phyloP scores from a whole-genome alignment of 345 rosid genomes.

The Firmiana major region DNA sequence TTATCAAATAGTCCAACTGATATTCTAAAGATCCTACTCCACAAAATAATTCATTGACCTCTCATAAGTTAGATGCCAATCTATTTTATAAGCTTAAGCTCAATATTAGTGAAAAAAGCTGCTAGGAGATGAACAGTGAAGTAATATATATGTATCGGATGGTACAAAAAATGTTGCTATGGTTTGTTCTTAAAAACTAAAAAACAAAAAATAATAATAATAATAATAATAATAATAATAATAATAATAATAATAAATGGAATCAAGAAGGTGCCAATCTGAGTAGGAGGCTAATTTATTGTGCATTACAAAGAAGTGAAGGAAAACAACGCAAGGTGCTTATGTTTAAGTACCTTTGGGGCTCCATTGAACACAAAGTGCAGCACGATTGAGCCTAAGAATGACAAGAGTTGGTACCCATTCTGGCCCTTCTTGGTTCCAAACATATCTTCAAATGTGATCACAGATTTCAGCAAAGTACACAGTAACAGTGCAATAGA shows the following conservation, averaged over 20 bases:
- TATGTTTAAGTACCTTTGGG: constrained; percentile 59
- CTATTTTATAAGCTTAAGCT: constrained; percentile 5
- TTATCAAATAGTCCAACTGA: background rate
- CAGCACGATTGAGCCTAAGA: constrained; percentile 96
- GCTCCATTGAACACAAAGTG: constrained; percentile 95
- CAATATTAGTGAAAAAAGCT: background rate
- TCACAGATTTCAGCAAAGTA: constrained; percentile 11
- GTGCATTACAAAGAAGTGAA: constrained; percentile 5
- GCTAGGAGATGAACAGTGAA: background rate
- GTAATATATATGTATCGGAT: background rate
- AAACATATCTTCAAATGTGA: constrained; percentile 62
- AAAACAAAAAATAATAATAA: background rate
- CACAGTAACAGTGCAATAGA: background rate
- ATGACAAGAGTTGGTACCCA: constrained; percentile 98
- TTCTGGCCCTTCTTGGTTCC: constrained; percentile 84
- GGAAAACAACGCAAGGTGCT: background rate
- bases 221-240: background rate
- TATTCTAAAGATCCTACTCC: background rate
- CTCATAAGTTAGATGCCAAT: background rate
- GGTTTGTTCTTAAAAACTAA: background rate
- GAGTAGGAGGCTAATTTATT: background rate
- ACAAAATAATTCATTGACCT: background rate
- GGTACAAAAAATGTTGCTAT: background rate
- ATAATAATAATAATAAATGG: background rate
- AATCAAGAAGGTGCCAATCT: background rate